Conservation (phyloP, 371 early-diverging fungal genomes). For the Rhizopus microsporus region DNA sequence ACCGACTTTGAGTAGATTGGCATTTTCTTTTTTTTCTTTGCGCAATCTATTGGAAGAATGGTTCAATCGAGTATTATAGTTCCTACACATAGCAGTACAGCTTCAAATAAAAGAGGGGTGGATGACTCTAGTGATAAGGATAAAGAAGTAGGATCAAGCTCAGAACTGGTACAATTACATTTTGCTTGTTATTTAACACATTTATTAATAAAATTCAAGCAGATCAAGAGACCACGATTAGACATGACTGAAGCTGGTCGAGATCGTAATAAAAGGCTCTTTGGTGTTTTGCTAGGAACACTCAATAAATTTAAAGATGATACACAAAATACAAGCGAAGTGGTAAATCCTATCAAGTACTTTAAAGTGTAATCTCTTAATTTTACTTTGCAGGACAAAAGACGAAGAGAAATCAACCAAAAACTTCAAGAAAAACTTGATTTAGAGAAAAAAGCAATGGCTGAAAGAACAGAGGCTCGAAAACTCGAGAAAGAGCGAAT, state of each 20-base stretch:
- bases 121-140: neutral
- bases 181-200: neutral
- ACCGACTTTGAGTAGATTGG: too few species aligned
- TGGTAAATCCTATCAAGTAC: constrained; percentile 32
- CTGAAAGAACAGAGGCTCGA: constrained; percentile 42
- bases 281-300: constrained; percentile 59
- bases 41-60: constrained; percentile 1
- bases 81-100: constrained; percentile 3
- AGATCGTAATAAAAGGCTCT: constrained; percentile 55
- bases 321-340: constrained; percentile 45
- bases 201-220: neutral
- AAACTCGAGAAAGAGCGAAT: constrained; percentile 38
- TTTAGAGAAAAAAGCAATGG: constrained; percentile 47
- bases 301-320: constrained; percentile 62
- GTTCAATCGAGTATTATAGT: constrained; percentile 23
- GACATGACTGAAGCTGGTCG: constrained; percentile 33
- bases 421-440: constrained; percentile 53
- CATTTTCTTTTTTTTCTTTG: too few species aligned
- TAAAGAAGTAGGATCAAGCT: neutral
- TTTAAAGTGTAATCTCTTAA: neutral
- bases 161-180: constrained; percentile 6
- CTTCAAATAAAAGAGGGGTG: neutral
- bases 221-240: constrained; percentile 37
- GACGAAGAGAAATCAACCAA: constrained; percentile 51
- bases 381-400: constrained; percentile 39